Evolutionary conservation across 1,284 basidiomycete species (phyloP).

Genomic region (Heliocybe sulcata): DNA sequence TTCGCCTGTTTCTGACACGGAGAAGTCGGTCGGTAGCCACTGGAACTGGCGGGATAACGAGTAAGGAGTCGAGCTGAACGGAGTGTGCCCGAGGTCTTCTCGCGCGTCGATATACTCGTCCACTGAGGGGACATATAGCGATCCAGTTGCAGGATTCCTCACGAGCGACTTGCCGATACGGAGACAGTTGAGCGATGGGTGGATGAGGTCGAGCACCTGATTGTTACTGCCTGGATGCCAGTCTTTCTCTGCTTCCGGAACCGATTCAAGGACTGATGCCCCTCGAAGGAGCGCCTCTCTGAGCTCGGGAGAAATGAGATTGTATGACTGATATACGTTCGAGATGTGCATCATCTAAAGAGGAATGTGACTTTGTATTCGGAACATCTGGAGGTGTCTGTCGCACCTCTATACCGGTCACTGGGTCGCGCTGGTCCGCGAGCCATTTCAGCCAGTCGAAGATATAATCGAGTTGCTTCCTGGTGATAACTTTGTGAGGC

Average conservation of each 20-base stretch:
- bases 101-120: neutral
- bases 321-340: constrained; percentile 13
- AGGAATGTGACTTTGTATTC: neutral
- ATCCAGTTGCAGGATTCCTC: constrained; percentile 18
- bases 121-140: constrained; percentile 9
- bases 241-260: constrained; percentile 30
- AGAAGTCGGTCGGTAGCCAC: constrained; percentile 34
- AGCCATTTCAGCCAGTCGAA: constrained; percentile 12
- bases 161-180: neutral
- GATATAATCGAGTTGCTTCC: constrained; percentile 12
- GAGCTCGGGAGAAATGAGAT: constrained; percentile 11
- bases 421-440: constrained; percentile 8
- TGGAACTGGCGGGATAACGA: constrained; percentile 10
- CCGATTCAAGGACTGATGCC: constrained; percentile 25
- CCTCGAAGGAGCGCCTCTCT: constrained; percentile 11
- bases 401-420: constrained; percentile 13
- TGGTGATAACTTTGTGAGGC: neutral
- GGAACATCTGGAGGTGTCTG: neutral
- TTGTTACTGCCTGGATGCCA: constrained; percentile 39
- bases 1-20: neutral
- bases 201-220: constrained; percentile 36
- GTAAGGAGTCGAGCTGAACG: neutral
- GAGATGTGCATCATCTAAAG: constrained; percentile 6
- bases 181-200: constrained; percentile 34
- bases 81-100: no score